Evolutionary conservation across 352 stramenopile species (phyloP).

Genomic region (Blastocystis sp.): DNA sequence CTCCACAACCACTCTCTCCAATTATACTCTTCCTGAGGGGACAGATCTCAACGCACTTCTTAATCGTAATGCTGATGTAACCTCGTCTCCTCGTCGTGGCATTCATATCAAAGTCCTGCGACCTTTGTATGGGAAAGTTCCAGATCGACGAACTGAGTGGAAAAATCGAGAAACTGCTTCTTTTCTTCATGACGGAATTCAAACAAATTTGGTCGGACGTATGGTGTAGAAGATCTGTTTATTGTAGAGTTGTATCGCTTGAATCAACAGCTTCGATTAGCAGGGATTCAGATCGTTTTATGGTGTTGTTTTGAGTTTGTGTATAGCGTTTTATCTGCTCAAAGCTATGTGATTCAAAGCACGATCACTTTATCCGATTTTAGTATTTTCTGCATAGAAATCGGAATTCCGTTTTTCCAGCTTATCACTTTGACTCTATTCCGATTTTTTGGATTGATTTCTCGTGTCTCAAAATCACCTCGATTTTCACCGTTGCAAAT

Average conservation of each 20-base stretch:
- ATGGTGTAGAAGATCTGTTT: not conserved
- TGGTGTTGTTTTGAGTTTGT: constrained; percentile 19
- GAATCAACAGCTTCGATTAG: not conserved
- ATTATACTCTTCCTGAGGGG: not conserved
- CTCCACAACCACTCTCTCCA: not conserved
- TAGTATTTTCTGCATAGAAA: not conserved
- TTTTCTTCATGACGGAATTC: constrained; percentile 1
- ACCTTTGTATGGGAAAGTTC: not conserved
- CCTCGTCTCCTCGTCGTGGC: not conserved
- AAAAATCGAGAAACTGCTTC: not conserved
- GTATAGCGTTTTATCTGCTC: not conserved
- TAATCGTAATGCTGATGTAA: not conserved
- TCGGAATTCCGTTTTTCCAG: not conserved
- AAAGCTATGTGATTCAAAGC: not conserved
- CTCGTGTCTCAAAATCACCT: not conserved
- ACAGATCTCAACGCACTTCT: not conserved
- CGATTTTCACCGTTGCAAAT: not conserved
- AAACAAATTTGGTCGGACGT: constrained; percentile 42
- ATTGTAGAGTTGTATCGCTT: constrained; percentile 25
- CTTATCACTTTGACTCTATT: not conserved
- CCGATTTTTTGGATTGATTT: not conserved
- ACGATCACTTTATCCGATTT: not conserved
- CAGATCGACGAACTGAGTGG: not conserved
- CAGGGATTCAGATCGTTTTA: not conserved
- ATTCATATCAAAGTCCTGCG: not conserved